Evolutionary conservation across 1,139 yeast genomes (phyloP).

Genomic region (Wickerhamomyces sp.): DNA sequence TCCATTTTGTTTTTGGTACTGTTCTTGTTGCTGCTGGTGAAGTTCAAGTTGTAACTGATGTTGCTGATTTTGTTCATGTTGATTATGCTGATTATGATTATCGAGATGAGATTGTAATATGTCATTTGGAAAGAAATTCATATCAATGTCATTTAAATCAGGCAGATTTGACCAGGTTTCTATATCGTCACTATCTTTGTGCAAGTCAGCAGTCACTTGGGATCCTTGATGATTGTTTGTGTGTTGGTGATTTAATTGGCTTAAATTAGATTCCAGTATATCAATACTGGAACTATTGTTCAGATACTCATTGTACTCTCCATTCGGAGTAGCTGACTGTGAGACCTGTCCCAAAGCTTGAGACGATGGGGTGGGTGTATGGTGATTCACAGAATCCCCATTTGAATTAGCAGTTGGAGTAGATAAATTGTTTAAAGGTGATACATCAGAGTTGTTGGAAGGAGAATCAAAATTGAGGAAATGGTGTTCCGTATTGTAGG

Average conservation of each 20-base stretch:
- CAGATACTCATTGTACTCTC: conserved; percentile 4
- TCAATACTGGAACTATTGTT: conserved; percentile 3
- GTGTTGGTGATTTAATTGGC: neutral
- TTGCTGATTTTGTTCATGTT: conserved; percentile 1
- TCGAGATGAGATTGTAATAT: neutral
- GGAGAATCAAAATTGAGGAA: conserved; percentile 21
- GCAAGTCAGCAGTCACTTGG: neutral
- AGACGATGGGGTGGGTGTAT: neutral
- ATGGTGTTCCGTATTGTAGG: neutral
- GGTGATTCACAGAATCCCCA: no score
- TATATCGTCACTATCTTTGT: conserved; percentile 3
- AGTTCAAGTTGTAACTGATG: neutral
- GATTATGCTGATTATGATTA: neutral
- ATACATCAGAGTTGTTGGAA: conserved; percentile 8
- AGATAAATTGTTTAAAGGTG: neutral
- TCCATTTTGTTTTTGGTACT: conserved; percentile 1
- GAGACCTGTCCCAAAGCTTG: no score
- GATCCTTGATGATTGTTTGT: neutral
- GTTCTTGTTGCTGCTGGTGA: conserved; percentile 1
- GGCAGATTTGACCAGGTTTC: conserved; percentile 17
- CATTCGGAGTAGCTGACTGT: neutral
- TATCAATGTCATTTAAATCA: conserved; percentile 19
- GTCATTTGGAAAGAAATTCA: conserved; percentile 13
- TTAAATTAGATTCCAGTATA: conserved; percentile 6
- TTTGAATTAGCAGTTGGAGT: neutral